phyloP scores from a whole-genome alignment of 1,284 basidiomycete species.

The Inonotus hispidus region DNA sequence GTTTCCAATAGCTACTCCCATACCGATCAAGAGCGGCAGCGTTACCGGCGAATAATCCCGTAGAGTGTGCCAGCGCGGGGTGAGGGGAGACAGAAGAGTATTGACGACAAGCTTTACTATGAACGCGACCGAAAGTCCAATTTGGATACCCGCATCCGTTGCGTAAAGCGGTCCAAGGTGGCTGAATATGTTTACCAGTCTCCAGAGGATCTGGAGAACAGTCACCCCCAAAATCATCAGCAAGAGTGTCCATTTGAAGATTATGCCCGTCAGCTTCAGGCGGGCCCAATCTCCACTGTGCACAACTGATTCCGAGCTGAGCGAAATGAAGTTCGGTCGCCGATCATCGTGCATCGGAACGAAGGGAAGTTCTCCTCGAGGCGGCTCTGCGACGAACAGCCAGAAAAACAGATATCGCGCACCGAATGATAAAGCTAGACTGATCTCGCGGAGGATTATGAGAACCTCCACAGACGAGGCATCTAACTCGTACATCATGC shows the following conservation, averaged over 20 bases:
- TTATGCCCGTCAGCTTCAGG: conserved; percentile 51
- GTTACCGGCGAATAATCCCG: conserved; percentile 48
- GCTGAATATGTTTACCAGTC: conserved; percentile 39
- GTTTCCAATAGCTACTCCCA: conserved; percentile 51
- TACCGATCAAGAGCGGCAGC: conserved; percentile 45
- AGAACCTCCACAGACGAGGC: conserved; percentile 36
- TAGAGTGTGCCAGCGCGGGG: conserved; percentile 40
- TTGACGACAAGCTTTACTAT: conserved; percentile 61
- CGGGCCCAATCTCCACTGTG: conserved; percentile 61
- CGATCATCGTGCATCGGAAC: conserved; percentile 18
- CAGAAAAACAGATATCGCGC: conserved; percentile 64
- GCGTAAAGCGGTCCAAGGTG: conserved; percentile 49
- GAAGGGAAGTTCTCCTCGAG: conserved; percentile 36
- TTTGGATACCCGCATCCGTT: conserved; percentile 50
- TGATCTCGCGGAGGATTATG: conserved; percentile 52
- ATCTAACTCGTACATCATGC: conserved; percentile 25
- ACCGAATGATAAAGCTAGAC: conserved; percentile 51
- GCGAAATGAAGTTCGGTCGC: conserved; percentile 22
- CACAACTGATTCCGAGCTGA: conserved; percentile 21
- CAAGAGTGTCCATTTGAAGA: conserved; percentile 49
- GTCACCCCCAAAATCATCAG: conserved; percentile 40
- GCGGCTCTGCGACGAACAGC: conserved; percentile 54
- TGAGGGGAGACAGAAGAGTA: conserved; percentile 38
- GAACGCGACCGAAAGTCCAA: conserved; percentile 52
- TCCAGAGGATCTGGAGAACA: conserved; percentile 60